These are phyloP conservation scores for Noccaea caerulescens DNA, from an alignment of 345 rosid genomes.

Conservation along the genomic window DNA sequence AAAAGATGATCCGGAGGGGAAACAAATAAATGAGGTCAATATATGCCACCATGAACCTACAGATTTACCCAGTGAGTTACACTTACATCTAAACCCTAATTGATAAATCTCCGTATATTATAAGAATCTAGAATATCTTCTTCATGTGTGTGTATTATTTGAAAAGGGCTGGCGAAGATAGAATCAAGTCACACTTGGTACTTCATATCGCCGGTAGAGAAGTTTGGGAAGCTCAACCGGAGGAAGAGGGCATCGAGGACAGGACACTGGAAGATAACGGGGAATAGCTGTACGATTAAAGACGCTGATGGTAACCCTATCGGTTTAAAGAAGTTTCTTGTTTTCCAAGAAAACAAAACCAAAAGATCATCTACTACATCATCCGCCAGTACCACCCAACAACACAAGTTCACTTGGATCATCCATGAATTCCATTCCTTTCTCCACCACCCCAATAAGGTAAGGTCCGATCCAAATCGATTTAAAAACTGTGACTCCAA, in stretches of 20 bases:
- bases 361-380: conserved; percentile 14
- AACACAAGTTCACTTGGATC: conserved; percentile 27
- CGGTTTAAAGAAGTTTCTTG: conserved; percentile 42
- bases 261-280: conserved; percentile 44
- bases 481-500: background rate
- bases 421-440: conserved; percentile 43
- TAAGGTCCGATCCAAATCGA: conserved; percentile 1
- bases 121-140: background rate
- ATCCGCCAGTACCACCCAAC: conserved; percentile 4
- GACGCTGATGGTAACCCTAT: conserved; percentile 32
- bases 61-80: conserved; percentile 34
- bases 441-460: conserved; percentile 40
- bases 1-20: conserved; percentile 23
- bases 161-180: conserved; percentile 38
- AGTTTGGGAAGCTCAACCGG: conserved; percentile 36
- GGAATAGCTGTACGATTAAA: conserved; percentile 29
- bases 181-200: conserved; percentile 39
- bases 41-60: conserved; percentile 37
- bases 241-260: conserved; percentile 34
- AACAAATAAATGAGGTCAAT: conserved; percentile 34
- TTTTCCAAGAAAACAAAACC: conserved; percentile 33
- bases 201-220: conserved; percentile 39
- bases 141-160: conserved; percentile 12
- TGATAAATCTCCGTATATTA: background rate
- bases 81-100: background rate